Base-by-base conservation (phyloP, 169 alveolate genomes). In the Plasmodium knowlesi region DNA sequence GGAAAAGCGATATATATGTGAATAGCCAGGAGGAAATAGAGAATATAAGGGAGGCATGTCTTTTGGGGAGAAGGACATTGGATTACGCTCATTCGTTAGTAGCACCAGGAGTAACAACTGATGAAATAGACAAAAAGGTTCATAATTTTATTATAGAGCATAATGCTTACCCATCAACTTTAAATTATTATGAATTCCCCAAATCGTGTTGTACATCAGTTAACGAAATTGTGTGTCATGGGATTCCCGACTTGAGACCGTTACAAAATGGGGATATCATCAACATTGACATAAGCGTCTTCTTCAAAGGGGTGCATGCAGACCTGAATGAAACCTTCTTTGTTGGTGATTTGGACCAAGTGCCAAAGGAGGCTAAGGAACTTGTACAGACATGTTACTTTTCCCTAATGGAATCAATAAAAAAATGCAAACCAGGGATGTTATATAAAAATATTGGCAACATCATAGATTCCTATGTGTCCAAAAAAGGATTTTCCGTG, bases 141-240 rank as follows among this genome's bases (percentile, higher is more conserved):
- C 99, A 99, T 94, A 98, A 98, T 78, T 96, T 96, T 89, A 98
- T 98, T 28, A 97, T 99, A 37, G 95, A 96, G 19, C 97, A 98
- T 92, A 97, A 98, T 94, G 99, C 99, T n/a, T 99, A 99, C 92
- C 99, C 99, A 4, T 98, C 99, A 8, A 99, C 99, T 22, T 95
- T 99, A 74, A 98, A 98, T 96, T 99, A 99, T 96, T 97, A 98
- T 93, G 96, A 96, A 54, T 99, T 99, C 95, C 99, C 99, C 9
- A 98, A 99, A 95, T 97, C 99, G 12, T 94, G 98, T 74, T 99
- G 99, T 96, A 98, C 99, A 39, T 97, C 99, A 50, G 99, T 99
- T 16, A 99, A 99, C 92, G 99, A 99, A 95, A 99, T 98, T 37
- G 98, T 99, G 28, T 99, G 99, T 92, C 99, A 99, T 96, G 99